Conservation (phyloP, 768 basidiomycete species). For the Auriscalpium orientale region DNA sequence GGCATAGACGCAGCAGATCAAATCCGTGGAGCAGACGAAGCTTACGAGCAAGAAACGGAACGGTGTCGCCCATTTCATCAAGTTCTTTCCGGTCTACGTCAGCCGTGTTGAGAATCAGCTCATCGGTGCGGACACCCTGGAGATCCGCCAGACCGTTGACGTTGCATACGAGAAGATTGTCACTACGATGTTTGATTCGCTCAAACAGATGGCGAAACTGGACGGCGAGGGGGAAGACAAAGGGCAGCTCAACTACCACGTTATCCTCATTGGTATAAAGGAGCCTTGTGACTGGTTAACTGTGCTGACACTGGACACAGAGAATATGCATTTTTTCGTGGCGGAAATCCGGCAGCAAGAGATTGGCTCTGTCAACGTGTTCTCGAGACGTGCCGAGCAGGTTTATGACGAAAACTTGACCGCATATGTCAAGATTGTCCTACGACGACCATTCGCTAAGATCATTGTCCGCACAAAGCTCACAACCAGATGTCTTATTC, state of each 20-base stretch:
- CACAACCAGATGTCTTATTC: not conserved
- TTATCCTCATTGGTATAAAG: slow-evolving; percentile 82
- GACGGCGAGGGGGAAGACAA: slow-evolving; percentile 93
- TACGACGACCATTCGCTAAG: slow-evolving; percentile 80
- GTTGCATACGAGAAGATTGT: slow-evolving; percentile 83
- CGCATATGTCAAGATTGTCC: slow-evolving; percentile 80
- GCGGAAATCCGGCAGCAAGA: slow-evolving; percentile 72
- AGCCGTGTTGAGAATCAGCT: slow-evolving; percentile 80
- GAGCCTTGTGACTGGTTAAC: not conserved
- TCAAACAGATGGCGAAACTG: slow-evolving; percentile 95
- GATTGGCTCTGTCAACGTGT: slow-evolving; percentile 50
- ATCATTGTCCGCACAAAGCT: slow-evolving; percentile 46
- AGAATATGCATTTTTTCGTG: slow-evolving; percentile 95
- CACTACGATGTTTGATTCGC: slow-evolving; percentile 82
- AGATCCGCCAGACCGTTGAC: slow-evolving; percentile 73
- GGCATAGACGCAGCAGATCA: slow-evolving; percentile 74
- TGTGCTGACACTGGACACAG: slow-evolving; percentile 33
- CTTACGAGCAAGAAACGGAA: slow-evolving; percentile 87
- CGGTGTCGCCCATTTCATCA: slow-evolving; percentile 88
- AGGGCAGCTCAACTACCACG: slow-evolving; percentile 93
- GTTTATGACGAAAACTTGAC: slow-evolving; percentile 87
- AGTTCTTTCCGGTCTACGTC: slow-evolving; percentile 87
- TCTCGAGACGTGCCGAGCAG: slow-evolving; percentile 64
- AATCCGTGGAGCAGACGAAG: slow-evolving; percentile 84
- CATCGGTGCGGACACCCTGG: slow-evolving; percentile 64